phyloP scores from a whole-genome alignment of 331 rosid genomes.

The Spiraea crenata region DNA sequence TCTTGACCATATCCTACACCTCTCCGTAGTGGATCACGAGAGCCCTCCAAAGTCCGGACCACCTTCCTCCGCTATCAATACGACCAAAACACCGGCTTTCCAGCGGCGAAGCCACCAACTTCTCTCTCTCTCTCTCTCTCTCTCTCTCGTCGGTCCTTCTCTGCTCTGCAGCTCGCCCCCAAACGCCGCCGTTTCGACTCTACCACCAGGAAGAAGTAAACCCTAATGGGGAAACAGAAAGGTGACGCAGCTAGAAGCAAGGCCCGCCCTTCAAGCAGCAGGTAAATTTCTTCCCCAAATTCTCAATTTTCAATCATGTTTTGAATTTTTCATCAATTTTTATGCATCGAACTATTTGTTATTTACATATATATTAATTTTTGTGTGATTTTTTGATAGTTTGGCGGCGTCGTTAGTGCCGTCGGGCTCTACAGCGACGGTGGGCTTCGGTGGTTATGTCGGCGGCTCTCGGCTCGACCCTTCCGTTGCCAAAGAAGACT shows the following conservation, averaged over 20 bases:
- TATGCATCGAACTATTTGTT: background rate
- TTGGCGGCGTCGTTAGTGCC: slow-evolving; percentile 84
- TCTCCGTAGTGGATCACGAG: too few relatives aligned
- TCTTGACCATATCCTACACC: too few relatives aligned
- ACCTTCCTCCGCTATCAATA: too few relatives aligned
- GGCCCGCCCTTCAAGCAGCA: slow-evolving; percentile 91
- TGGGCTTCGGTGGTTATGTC: slow-evolving; percentile 91
- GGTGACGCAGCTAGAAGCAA: slow-evolving; percentile 83
- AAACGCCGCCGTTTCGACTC: background rate
- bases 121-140: too few relatives aligned
- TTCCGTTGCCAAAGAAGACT: slow-evolving; percentile 56
- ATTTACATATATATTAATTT: background rate
- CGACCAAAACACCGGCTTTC: background rate
- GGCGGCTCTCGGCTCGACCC: slow-evolving; percentile 82
- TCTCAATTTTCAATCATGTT: background rate
- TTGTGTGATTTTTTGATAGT: slow-evolving; percentile 32
- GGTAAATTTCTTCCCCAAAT: slow-evolving; percentile 30
- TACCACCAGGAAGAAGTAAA: background rate
- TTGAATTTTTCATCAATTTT: background rate
- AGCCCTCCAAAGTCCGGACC: too few relatives aligned
- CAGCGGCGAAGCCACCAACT: background rate
- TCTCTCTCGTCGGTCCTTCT: background rate
- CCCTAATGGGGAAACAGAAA: slow-evolving; percentile 71
- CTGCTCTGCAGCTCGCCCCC: slow-evolving; percentile 1
- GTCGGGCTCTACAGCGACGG: slow-evolving; percentile 58